Base-by-base conservation (phyloP, 2,329 filamentous ascomycete species). In the Hypoxylon sp. region DNA sequence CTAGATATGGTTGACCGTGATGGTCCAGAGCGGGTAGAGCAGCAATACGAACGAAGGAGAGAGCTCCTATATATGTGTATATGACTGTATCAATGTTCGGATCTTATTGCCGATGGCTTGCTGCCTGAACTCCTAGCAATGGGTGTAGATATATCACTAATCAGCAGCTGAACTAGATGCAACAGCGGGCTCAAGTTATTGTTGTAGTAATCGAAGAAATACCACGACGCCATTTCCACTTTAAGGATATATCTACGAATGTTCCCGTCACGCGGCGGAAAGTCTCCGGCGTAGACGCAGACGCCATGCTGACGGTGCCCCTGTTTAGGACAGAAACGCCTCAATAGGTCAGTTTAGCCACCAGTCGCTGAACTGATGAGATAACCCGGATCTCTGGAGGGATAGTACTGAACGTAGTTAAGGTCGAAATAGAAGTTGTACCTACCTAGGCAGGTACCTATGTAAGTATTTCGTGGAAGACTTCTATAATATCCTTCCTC, bases 141-240 rank as follows among this genome's bases (percentile, higher is more conserved):
- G 3, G 14, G 7, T 40, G 16, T 49, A 22, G 16, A 3, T 12
- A 33, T 46, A 36, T 46, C 42, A 12, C 26, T 45, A 45, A 14
- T 14, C 16, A 33, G 9, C 26, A 33, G 16, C n/a, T 33, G 44
- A 24, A 28, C 18, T 3, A 9, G 26, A 33, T 55, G 18, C 14
- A 33, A 18, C 30, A 18, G 36, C 6, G 36, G 1, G 9, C 18
- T 36, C 30, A 33, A 22, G 20, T 42, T 33, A 36, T 18, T 14
- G 5, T 28, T n/a, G 20, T 55, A 55, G 52, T 55, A 55, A 55
- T 46, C 28, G 26, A 38, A 32, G 30, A 3, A 16, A 4, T 6
- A 14, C 7, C 12, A 22, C 24, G 28, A 16, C 26, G n/a, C 12
- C 5, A 2, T 16, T 11, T 28, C 18, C 11, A 18, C 24, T 16